Evolutionary conservation across 495 filamentous ascomycete genomes (phyloP), one percentile per base, ranked within the genome.

Genomic region (Diplogelasinospora grovesii): DNA sequence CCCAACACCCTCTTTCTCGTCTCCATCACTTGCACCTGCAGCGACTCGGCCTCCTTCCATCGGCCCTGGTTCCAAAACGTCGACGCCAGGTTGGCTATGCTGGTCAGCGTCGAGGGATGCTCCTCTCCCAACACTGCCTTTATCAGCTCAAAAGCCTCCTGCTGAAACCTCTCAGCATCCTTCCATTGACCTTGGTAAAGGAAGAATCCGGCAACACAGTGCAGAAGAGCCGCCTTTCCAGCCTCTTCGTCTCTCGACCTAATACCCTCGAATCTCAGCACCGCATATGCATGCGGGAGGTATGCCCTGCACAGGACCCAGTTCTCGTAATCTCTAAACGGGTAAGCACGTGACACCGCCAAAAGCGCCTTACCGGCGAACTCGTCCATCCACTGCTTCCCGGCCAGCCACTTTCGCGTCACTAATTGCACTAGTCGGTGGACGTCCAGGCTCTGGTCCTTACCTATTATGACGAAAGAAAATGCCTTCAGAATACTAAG

Each of bases 351-450:
- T 29, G 60, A 46, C 22, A 68, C 28, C 8, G 55, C 33, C 14
- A 57, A 14, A 19, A 66, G 33, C 6, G 57, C 54, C 27, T 57
- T 36, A 8, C 57, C 45, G 28, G 49, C 49, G 50, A 61, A 66
- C 7, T 39, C 20, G 10, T 43, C 39, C 14, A 56, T 45, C 4
- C 26, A 43, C 10, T 43, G 48, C 14, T 62, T 38, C 7, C 41
- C 36, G 14, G 50, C 41, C 1, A 73, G 54, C 70, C 66, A 73
- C 36, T 59, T 67, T 29, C 54, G 62, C 2, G 55, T 61, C 10
- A 60, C 57, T 8, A 73, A 26, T 37, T 72, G 68, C 16, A 74
- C 64, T 8, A 73, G 49, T 24, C 64, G 51, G 53, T 73, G 67
- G 41, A 74, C 49, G 15, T 60, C 47, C 8, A 64, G 66, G 4